Base-by-base conservation (phyloP, 148 eudicot species). In the Rhododendron ovatum region DNA sequence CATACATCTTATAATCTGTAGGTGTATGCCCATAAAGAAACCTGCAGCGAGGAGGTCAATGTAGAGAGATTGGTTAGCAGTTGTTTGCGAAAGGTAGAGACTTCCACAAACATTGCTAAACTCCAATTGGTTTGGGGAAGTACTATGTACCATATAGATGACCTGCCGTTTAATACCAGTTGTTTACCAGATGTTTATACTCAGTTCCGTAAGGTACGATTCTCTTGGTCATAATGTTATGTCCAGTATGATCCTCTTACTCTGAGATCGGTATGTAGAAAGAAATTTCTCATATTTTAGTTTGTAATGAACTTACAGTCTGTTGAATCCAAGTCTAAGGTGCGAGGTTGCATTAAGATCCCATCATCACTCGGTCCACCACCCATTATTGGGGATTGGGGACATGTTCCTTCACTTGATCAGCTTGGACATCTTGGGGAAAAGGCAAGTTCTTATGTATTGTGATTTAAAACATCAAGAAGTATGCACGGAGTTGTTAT, bases 11-110 rank as follows among this genome's bases (percentile, higher is more conserved):
- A 28, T 75, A 17, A 84, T 79, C 81, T 55, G 63, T 85, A 96
- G 99, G 95, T 96, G 83, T 95, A 88, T 85, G 97, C 99, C 45
- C 98, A 96, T 75, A 96, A 95, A 86, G 99, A 96, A 92, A 96
- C 97, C 47, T 96, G 99, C 90, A 94, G 98, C 47, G 99, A 96
- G 90, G 99, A 96, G 92, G 79, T 93, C 82, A 77, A 83, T 39
- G 93, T 94, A 80, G 99, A 96, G 90, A 87, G 84, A 83, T 50
- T 65, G 79, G 92, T 95, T 20, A 84, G 82, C 81, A 91, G 86
- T 61, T 74, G 85, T 76, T 85, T 96, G 78, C 85, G 84, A n/a
- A 86, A 84, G 83, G 45, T 89, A 57, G 81, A 50, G 73, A 89
- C 84, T 61, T 53, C 86, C 63, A 83, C 48, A 71, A 83, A 71